These are phyloP conservation scores for Trichoderma orchidacearum DNA, from an alignment of 495 filamentous ascomycete species.

Conservation along the genomic window DNA sequence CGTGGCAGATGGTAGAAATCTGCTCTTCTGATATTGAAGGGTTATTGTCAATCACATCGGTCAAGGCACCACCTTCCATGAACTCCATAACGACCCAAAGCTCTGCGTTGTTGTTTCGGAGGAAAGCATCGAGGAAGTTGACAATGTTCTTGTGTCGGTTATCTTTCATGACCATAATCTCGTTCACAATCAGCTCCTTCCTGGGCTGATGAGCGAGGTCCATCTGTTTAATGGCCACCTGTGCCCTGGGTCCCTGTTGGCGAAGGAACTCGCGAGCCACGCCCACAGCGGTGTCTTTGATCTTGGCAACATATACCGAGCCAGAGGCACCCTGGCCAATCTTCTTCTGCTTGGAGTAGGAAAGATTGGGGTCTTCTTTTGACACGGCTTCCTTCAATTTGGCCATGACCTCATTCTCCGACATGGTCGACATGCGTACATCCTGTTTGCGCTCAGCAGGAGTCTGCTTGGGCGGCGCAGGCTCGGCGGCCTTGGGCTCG, in stretches of 20 bases:
- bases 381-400: constrained; percentile 86
- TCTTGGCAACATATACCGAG: constrained; percentile 92
- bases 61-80: constrained; percentile 96
- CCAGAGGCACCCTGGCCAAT: constrained; percentile 97
- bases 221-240: constrained; percentile 99
- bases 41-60: constrained; percentile 98
- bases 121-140: constrained; percentile 94
- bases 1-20: constrained; percentile 90
- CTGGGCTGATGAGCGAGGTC: constrained; percentile 92
- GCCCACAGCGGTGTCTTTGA: constrained; percentile 60
- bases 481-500: constrained; percentile 62
- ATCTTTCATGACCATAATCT: constrained; percentile 99
- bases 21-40: constrained; percentile 81
- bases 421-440: constrained; percentile 95
- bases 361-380: constrained; percentile 77
- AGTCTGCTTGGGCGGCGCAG: constrained; percentile 59
- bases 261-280: constrained; percentile 54
- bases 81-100: constrained; percentile 99
- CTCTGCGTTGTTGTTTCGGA: constrained; percentile 83
- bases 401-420: constrained; percentile 92
- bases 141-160: constrained; percentile 96
- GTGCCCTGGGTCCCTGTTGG: constrained; percentile 53
- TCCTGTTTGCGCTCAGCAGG: constrained; percentile 59
- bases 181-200: constrained; percentile 98
- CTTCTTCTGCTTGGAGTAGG: constrained; percentile 98